phyloP scores from a whole-genome alignment of 192 early-diverging fungal species.

The Linnemannia elongata region DNA sequence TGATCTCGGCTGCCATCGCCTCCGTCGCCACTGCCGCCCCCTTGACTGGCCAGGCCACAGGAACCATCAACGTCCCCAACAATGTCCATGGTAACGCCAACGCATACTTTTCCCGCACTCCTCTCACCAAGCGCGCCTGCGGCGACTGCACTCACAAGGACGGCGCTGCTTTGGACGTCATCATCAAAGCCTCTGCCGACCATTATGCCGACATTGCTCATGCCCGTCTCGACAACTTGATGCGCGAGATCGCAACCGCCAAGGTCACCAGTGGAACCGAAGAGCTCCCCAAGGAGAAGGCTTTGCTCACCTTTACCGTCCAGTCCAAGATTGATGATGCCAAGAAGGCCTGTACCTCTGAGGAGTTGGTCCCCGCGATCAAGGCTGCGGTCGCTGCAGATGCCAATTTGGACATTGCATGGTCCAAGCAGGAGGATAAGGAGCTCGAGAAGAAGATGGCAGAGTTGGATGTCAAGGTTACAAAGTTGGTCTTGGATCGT shows the following conservation, averaged over 20 bases:
- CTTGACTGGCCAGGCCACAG: neutral
- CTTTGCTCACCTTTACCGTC: slow-evolving; percentile 7
- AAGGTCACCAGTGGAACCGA: slow-evolving; percentile 30
- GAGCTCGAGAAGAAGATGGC: slow-evolving; percentile 30
- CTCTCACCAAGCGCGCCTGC: slow-evolving; percentile 15
- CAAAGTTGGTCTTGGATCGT: slow-evolving; percentile 14
- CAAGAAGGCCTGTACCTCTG: slow-evolving; percentile 28
- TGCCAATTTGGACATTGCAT: slow-evolving; percentile 13
- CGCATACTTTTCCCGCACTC: neutral
- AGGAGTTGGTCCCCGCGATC: slow-evolving; percentile 24
- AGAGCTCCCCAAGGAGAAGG: slow-evolving; percentile 30
- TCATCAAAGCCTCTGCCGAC: slow-evolving; percentile 17
- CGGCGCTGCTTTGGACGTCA: slow-evolving; percentile 10
- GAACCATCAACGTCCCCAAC: neutral
- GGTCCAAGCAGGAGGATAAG: slow-evolving; percentile 24
- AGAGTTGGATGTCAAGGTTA: slow-evolving; percentile 17
- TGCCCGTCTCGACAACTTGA: slow-evolving; percentile 13
- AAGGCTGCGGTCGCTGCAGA: slow-evolving; percentile 13
- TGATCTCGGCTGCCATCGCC: slow-evolving; percentile 41
- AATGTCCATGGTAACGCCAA: neutral
- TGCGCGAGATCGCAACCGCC: slow-evolving; percentile 10
- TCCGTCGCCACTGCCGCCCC: slow-evolving; percentile 16
- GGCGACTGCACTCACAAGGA: slow-evolving; percentile 21
- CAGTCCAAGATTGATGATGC: slow-evolving; percentile 36
- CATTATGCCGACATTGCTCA: slow-evolving; percentile 21